Evolutionary conservation across 305 asterid species (phyloP).

Genomic region (Withania somnifera): DNA sequence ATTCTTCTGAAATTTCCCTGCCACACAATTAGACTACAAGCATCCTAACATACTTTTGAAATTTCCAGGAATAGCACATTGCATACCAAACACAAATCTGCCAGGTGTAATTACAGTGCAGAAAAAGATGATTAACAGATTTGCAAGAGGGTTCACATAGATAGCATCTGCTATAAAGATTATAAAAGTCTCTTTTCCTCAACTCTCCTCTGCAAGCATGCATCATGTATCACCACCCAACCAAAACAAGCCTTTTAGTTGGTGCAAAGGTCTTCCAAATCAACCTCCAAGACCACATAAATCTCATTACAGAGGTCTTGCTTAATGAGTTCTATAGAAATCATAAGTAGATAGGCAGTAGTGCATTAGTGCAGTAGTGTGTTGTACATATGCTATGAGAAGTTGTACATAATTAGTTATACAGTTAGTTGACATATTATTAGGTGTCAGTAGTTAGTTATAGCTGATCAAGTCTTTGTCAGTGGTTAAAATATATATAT

Average conservation of each 20-base stretch:
- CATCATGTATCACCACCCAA: not conserved
- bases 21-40: not conserved
- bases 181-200: not conserved
- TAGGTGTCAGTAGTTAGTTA: no score
- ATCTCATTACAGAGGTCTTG: not conserved
- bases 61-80: not conserved
- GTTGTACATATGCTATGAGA: no score
- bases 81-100: not conserved
- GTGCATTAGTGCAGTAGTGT: no score
- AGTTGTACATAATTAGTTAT: no score
- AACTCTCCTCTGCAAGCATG: not conserved
- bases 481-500: no score
- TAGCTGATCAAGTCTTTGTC: no score
- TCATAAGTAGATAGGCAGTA: no score
- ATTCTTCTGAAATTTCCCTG: not conserved
- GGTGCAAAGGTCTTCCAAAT: not conserved
- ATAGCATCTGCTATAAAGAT: not conserved
- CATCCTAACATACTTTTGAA: not conserved
- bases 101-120: not conserved
- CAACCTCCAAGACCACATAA: not conserved
- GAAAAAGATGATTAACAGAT: not conserved
- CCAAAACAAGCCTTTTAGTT: not conserved
- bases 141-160: not conserved
- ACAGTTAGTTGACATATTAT: no score
- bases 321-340: not conserved